These are phyloP conservation scores for Calonectria hawksworthii DNA, from an alignment of 2,329 filamentous ascomycete genomes.

Conservation along the genomic window DNA sequence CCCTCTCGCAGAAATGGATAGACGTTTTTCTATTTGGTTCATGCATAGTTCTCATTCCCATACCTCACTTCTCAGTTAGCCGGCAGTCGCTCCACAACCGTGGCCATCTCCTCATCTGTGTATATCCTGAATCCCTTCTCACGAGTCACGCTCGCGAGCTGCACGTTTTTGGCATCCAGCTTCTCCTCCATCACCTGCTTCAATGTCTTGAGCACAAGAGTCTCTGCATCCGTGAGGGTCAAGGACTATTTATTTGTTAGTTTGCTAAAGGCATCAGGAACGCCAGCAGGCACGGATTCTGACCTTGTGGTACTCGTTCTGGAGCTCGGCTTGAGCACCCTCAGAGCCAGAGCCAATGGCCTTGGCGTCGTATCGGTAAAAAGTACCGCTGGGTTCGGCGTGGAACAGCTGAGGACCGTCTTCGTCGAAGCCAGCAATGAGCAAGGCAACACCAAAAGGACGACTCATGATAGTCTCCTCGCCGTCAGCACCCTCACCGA, in stretches of 20 bases:
- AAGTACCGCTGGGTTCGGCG: constrained; percentile 96
- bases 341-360: constrained; percentile 98
- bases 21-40: constrained; percentile 32
- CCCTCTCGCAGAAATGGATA: constrained; percentile 29
- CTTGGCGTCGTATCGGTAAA: constrained; percentile 99
- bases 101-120: constrained; percentile 96
- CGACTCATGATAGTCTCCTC: constrained; percentile 99
- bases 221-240: constrained; percentile 93
- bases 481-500: constrained; percentile 96
- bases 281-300: constrained; percentile 27
- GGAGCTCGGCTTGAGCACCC: constrained; percentile 96
- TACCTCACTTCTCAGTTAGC: constrained; percentile 64
- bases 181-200: constrained; percentile 99
- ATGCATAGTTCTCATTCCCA: constrained; percentile 39
- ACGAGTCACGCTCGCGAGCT: constrained; percentile 97
- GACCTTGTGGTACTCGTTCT: constrained; percentile 98
- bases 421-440: constrained; percentile 98
- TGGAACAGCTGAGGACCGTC: constrained; percentile 98
- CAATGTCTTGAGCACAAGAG: constrained; percentile 94
- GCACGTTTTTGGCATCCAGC: constrained; percentile 98
- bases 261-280: background rate
- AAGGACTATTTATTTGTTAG: constrained; percentile 72
- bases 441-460: constrained; percentile 94
- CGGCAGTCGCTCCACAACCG: constrained; percentile 86
- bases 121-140: constrained; percentile 99